Base-by-base conservation (phyloP, 148 eudicot species). In the Heliamphora exappendiculata region DNA sequence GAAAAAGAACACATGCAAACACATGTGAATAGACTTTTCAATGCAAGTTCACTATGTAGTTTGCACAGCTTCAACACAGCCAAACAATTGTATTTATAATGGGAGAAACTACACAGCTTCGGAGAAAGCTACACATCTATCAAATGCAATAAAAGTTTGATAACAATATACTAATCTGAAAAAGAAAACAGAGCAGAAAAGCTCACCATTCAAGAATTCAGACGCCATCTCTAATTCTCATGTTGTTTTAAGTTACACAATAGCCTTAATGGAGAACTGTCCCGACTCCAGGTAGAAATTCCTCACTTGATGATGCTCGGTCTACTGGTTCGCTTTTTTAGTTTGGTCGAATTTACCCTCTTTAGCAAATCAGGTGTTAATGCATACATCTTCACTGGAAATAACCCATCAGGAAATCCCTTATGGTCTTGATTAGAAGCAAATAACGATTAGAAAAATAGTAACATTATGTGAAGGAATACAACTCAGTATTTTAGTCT, bases 341-440 rank as follows among this genome's bases (percentile, higher is more conserved):
- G 49, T 84, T 81, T 84, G 7, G 89, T 73, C 8, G 28, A 37
- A 29, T 36, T 64, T 20, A 65, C 75, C 80, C 67, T 83, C 86
- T 78, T 87, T 2, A 89, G 90, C 73, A 77, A 65, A 78, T 86
- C 93, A 36, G 91, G 87, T n/a, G 88, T 83, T 73, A 94, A 71
- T 70, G 98, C 98, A 85, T 91, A 94, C 85, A 91, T 87, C 88
- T 92, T 94, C 78, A 94, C 98, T 10, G 91, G 88, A 78, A 94
- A 94, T 59, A 94, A 82, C 69, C 87, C 98, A 76, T 83, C 59
- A 1, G 98, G 98, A 70, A 94, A 89, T 75, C 83, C 95, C 77
- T 77, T 90, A 58, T 94, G 98, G 80, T 91, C 95, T 97, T 93
- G 89, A 45, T 73, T 73, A 37, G 57, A 66, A 12, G 41, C 7